Evolutionary conservation across 2,329 filamentous ascomycete species (phyloP).

Genomic region (Talaromyces sp.): DNA sequence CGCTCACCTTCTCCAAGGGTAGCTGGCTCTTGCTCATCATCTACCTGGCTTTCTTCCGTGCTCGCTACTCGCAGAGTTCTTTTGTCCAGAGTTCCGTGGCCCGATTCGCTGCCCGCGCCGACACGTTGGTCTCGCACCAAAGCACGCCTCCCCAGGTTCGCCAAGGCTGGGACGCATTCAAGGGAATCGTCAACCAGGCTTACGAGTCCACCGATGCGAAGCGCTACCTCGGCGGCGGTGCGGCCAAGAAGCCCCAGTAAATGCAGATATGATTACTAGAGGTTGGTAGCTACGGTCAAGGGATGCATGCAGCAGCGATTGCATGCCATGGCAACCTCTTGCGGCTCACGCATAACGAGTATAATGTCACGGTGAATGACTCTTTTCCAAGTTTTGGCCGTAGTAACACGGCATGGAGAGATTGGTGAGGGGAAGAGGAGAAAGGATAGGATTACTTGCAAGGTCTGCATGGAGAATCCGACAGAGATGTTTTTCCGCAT

Average conservation of each 20-base stretch:
- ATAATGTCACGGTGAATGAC: constrained; percentile 6
- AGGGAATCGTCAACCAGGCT: constrained; percentile 66
- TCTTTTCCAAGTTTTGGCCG: not conserved
- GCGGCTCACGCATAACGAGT: constrained; percentile 9
- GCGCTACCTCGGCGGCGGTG: constrained; percentile 54
- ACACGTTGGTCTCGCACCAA: constrained; percentile 78
- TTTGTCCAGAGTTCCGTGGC: constrained; percentile 84
- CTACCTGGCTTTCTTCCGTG: constrained; percentile 90
- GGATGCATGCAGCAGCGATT: not conserved
- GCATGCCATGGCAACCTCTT: not conserved
- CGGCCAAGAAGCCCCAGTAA: constrained; percentile 45
- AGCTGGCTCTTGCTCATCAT: constrained; percentile 81
- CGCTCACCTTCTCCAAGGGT: constrained; percentile 80
- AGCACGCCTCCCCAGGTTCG: constrained; percentile 74
- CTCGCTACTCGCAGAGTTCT: constrained; percentile 79
- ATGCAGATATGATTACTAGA: not conserved
- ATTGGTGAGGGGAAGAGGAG: not conserved
- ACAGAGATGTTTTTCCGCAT: not conserved
- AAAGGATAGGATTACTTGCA: not conserved
- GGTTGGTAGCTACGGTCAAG: constrained; percentile 1
- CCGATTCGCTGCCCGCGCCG: constrained; percentile 66
- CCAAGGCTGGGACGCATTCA: constrained; percentile 74
- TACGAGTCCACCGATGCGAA: constrained; percentile 73
- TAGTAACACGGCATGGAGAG: not conserved
- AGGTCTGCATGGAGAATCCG: not conserved